Evolutionary conservation across 257 asterid genomes (phyloP).

Genomic region (Ilex asprella): DNA sequence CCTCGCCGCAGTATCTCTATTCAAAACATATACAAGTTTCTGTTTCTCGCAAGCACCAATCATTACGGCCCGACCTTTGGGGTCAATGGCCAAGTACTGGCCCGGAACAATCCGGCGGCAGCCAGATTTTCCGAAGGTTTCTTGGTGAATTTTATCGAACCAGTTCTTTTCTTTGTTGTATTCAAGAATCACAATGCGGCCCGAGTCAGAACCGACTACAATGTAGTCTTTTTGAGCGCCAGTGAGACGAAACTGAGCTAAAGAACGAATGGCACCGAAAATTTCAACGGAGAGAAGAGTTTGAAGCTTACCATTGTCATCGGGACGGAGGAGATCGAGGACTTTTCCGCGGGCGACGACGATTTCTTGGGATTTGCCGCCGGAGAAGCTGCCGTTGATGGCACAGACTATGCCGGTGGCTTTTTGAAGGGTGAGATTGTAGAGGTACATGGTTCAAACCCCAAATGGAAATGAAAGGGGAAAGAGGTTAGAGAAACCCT

Average conservation of each 20-base stretch:
- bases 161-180: constrained; percentile 79
- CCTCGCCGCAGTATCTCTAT: constrained; percentile 96
- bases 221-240: constrained; percentile 91
- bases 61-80: constrained; percentile 99
- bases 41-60: constrained; percentile 96
- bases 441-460: constrained; percentile 64
- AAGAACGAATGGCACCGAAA: constrained; percentile 87
- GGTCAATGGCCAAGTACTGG: constrained; percentile 88
- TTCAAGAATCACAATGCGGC: constrained; percentile 78
- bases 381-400: constrained; percentile 93
- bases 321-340: constrained; percentile 93
- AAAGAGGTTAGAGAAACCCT: not conserved
- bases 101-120: constrained; percentile 97
- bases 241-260: constrained; percentile 91
- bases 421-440: constrained; percentile 84
- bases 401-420: constrained; percentile 90
- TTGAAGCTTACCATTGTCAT: constrained; percentile 90
- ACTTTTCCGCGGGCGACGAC: constrained; percentile 91
- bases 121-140: constrained; percentile 94
- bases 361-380: constrained; percentile 84
- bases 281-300: constrained; percentile 82
- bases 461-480: constrained; percentile 1
- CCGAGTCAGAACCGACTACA: constrained; percentile 96
- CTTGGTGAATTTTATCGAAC: constrained; percentile 90
- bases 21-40: constrained; percentile 95